phyloP scores from a whole-genome alignment of 2,329 filamentous ascomycete genomes.

The Cadophora sp. region DNA sequence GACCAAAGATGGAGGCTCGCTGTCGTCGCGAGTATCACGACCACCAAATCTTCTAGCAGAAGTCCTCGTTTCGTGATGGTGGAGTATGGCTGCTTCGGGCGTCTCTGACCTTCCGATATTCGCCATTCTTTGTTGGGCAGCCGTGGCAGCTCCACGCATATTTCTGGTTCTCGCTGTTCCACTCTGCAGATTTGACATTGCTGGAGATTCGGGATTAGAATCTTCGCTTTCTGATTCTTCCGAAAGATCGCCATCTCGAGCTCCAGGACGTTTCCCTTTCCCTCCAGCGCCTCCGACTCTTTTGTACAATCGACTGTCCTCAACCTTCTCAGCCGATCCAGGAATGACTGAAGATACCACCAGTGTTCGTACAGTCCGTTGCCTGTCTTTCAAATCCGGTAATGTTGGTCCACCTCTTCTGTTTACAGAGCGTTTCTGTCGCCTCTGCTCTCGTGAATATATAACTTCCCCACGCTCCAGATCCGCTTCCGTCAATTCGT shows the following conservation, averaged over 20 bases:
- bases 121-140: slow-evolving; percentile 86
- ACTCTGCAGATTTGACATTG: slow-evolving; percentile 68
- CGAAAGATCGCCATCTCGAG: slow-evolving; percentile 68
- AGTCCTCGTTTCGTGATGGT: slow-evolving; percentile 76
- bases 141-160: slow-evolving; percentile 87
- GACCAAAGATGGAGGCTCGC: slow-evolving; percentile 68
- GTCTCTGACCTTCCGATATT: slow-evolving; percentile 86
- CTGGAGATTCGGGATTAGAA: slow-evolving; percentile 85
- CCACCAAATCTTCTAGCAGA: slow-evolving; percentile 64
- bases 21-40: slow-evolving; percentile 78
- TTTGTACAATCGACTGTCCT: slow-evolving; percentile 89
- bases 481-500: slow-evolving; percentile 90
- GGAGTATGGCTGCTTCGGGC: slow-evolving; percentile 74
- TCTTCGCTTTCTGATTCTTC: slow-evolving; percentile 94
- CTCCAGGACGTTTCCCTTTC: slow-evolving; percentile 57
- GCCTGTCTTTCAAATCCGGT: slow-evolving; percentile 94
- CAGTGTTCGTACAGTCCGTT: slow-evolving; percentile 89
- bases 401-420: slow-evolving; percentile 89
- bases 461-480: slow-evolving; percentile 90
- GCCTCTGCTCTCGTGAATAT: slow-evolving; percentile 89
- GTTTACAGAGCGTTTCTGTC: slow-evolving; percentile 95
- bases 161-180: slow-evolving; percentile 86
- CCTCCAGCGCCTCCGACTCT: slow-evolving; percentile 66
- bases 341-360: slow-evolving; percentile 93
- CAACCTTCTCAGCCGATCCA: slow-evolving; percentile 78